These are phyloP conservation scores for Bryoerythrophyllum caledonicum DNA, from an alignment of 225 moss, liverwort and hornwort genomes.

Conservation along the genomic window DNA sequence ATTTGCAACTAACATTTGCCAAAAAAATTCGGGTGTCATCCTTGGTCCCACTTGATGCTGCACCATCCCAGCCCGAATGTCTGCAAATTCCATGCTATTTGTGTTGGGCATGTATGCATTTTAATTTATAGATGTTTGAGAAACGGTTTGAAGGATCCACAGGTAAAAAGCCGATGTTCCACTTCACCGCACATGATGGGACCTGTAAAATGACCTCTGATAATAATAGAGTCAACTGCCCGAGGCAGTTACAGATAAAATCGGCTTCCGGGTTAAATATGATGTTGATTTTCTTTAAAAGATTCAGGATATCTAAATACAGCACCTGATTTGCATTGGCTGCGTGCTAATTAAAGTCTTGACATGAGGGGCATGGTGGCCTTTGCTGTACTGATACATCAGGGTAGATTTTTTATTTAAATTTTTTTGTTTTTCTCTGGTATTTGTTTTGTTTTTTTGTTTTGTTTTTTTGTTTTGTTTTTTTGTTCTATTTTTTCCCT, in stretches of 20 bases:
- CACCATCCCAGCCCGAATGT: not conserved
- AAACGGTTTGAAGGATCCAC: too few relatives aligned
- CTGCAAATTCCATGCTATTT: not conserved
- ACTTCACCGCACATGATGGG: not conserved
- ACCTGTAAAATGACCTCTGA: not conserved
- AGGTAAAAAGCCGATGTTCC: too few relatives aligned
- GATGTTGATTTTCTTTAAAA: not conserved
- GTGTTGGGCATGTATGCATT: too few relatives aligned
- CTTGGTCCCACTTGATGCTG: not conserved
- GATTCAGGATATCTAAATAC: not conserved
- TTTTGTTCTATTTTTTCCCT: too few relatives aligned
- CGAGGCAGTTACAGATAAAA: not conserved
- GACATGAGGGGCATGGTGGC: not conserved
- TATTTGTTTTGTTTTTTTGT: too few relatives aligned
- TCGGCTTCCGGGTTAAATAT: not conserved
- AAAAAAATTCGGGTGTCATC: not conserved
- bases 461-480: too few relatives aligned
- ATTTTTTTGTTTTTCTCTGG: too few relatives aligned
- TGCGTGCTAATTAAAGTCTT: not conserved
- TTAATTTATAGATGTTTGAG: too few relatives aligned
- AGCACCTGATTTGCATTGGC: constrained; percentile 10
- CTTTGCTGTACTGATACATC: not conserved
- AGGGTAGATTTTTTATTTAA: too few relatives aligned
- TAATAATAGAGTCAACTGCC: not conserved
- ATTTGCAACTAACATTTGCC: not conserved